Conservation (phyloP, 352 stramenopile genomes). For the Labyrinthula sp. region DNA sequence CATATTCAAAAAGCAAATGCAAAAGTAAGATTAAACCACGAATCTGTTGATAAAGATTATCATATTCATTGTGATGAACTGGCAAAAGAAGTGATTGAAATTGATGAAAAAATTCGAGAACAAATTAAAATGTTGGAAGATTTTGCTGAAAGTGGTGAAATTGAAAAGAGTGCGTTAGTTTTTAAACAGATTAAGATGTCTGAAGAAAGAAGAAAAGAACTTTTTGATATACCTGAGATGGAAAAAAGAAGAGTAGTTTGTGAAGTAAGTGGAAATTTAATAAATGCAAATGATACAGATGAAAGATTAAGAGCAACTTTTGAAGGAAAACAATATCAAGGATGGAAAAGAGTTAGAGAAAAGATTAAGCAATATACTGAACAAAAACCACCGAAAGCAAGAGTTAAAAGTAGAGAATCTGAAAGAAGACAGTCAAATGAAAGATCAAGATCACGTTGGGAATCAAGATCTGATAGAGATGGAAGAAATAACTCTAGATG, state of each 20-base stretch:
- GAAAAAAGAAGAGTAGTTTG: constrained; percentile 7
- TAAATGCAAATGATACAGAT: constrained; percentile 10
- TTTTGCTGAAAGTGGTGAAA: constrained; percentile 6
- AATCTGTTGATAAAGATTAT: not conserved
- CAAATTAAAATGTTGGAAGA: not conserved
- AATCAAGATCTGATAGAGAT: too few relatives aligned
- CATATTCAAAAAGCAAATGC: constrained; percentile 4
- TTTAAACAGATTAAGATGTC: constrained; percentile 15
- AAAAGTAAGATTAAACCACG: not conserved
- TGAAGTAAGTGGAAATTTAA: constrained; percentile 12
- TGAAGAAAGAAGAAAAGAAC: not conserved
- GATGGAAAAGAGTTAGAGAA: constrained; percentile 17
- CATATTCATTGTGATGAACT: too few relatives aligned
- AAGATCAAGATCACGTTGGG: too few relatives aligned
- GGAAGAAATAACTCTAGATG: too few relatives aligned
- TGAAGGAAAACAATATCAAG: constrained; percentile 22
- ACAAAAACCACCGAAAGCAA: too few relatives aligned
- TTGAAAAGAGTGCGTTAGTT: not conserved
- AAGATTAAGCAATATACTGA: constrained; percentile 9
- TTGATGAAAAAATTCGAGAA: constrained; percentile 16
- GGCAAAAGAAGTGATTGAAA: constrained; percentile 1
- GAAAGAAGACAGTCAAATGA: too few relatives aligned
- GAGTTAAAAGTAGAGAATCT: too few relatives aligned
- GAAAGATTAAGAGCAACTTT: constrained; percentile 8
- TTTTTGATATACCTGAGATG: constrained; percentile 5